Conservation (phyloP, 257 asterid species). For the Solanum pimpinellifolium region DNA sequence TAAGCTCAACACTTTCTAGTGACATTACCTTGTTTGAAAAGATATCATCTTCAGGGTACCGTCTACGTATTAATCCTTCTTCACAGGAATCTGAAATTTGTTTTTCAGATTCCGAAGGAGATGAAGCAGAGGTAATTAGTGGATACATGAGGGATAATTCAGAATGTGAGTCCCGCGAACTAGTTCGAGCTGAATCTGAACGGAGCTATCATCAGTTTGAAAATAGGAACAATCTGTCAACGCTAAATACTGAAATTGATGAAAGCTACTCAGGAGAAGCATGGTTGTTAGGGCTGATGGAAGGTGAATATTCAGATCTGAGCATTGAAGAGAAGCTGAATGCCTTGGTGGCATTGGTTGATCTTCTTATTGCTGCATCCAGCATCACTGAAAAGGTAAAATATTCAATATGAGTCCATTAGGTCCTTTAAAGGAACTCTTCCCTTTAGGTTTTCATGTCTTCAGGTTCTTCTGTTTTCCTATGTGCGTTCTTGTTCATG, state of each 20-base stretch:
- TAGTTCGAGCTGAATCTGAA: slow-evolving; percentile 27
- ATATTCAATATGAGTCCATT: not conserved
- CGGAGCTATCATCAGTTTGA: slow-evolving; percentile 18
- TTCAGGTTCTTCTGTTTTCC: not conserved
- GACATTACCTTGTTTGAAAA: slow-evolving; percentile 87
- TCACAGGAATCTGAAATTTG: slow-evolving; percentile 40
- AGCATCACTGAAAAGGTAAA: slow-evolving; percentile 75
- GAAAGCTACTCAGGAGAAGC: slow-evolving; percentile 95
- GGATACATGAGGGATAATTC: slow-evolving; percentile 39
- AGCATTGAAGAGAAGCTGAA: slow-evolving; percentile 79
- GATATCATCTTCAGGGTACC: slow-evolving; percentile 77
- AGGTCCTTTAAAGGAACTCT: not conserved
- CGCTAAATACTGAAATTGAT: slow-evolving; percentile 63
- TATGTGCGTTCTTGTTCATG: not conserved
- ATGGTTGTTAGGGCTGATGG: slow-evolving; percentile 90
- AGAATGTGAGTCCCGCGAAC: slow-evolving; percentile 37
- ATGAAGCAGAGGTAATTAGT: slow-evolving; percentile 52
- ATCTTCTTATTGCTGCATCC: slow-evolving; percentile 70
- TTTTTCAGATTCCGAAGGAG: slow-evolving; percentile 69
- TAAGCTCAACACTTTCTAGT: slow-evolving; percentile 66
- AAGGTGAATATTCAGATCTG: slow-evolving; percentile 93
- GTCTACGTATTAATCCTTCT: slow-evolving; percentile 61
- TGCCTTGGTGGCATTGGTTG: slow-evolving; percentile 58
- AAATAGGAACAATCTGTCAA: slow-evolving; percentile 14
- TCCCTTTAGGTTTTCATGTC: not conserved